Base-by-base conservation (phyloP, 768 basidiomycete species). In the Epithele typhae region DNA sequence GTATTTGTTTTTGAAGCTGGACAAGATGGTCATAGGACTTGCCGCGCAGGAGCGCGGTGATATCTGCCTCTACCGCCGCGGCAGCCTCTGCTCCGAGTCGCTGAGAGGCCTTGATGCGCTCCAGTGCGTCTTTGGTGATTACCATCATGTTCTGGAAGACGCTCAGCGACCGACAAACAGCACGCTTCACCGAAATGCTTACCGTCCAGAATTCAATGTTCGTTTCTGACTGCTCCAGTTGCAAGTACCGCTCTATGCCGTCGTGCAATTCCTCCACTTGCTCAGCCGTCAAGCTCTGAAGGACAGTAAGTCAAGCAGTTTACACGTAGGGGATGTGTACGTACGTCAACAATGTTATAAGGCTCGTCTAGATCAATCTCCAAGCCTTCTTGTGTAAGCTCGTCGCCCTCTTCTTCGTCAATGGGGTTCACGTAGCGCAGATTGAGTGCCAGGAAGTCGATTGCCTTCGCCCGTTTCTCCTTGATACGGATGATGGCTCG, bases 191-290 rank as follows among this genome's bases (percentile, higher is more conserved):
- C n/a, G n/a, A n/a, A n/a, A n/a, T 14, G 61, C 79, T 47, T 64
- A 92, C 93, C 51, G 93, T 93, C 96, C 96, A 99, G 64, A 98
- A 99, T 55, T 99, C 95, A 47, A 96, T 78, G 63, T 94, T 95
- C 41, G 81, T 72, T 9, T 92, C 83, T 5, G 78, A 74, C 52
- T 84, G 82, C 63, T 99, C 96, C 18, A 99, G 74, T 8, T 81
- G 77, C 30, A 99, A 73, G 61, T 98, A 98, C 53, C 81, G 81
- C 64, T 93, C 84, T 54, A 99, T 97, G 64, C 98, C 94, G 41
- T 90, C 87, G 54, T 95, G 90, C 14, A 99, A 70, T 63, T 99
- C 95, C 53, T 92, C 82, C 7, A 91, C 87, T 72, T 99, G 94
- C 38, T 84, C 79, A 4, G 83, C 68, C 14, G 89, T 83, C 23